A percentile compares a stretch with the other conserved stretches of the same genome.
Evolutionary conservation across 2,329 filamentous ascomycete species (phyloP).

Genomic region (Aspergillus cejpii): DNA sequence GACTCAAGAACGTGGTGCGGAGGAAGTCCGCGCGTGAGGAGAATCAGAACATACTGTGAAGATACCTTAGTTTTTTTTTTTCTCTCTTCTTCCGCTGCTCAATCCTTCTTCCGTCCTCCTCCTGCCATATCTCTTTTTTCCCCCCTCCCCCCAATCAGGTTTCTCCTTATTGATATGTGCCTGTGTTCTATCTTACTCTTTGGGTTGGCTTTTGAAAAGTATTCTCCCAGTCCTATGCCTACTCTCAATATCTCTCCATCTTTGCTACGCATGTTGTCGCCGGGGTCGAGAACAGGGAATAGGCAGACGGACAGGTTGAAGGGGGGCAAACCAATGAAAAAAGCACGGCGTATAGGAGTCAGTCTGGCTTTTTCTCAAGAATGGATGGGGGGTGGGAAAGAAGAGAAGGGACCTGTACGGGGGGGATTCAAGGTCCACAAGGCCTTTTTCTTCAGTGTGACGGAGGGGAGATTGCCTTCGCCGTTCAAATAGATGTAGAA

Average conservation of each 20-base stretch:
- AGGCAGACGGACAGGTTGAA: slow-evolving; percentile 1
- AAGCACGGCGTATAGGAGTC: slow-evolving; percentile 33
- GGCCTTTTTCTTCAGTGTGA: slow-evolving; percentile 1
- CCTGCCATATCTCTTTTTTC: slow-evolving; percentile 3
- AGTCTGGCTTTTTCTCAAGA: slow-evolving; percentile 25
- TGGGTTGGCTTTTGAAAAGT: slow-evolving; percentile 14
- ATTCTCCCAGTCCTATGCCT: slow-evolving; percentile 5
- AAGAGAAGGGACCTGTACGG: slow-evolving; percentile 7
- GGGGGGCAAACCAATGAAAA: slow-evolving; percentile 4
- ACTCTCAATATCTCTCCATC: slow-evolving; percentile 9
- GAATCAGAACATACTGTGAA: slow-evolving; percentile 12
- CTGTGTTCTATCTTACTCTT: slow-evolving; percentile 8
- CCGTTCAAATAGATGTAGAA: slow-evolving; percentile 12
- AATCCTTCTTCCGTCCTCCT: slow-evolving; percentile 9
- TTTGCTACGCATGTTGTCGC: slow-evolving; percentile 5
- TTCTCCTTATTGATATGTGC: slow-evolving; percentile 14
- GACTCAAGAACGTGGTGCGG: slow-evolving; percentile 32
- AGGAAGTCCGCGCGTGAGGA: slow-evolving; percentile 36
- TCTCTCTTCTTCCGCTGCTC: slow-evolving; percentile 11
- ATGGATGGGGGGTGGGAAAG: slow-evolving; percentile 3
- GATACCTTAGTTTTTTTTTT: slow-evolving; percentile 22
- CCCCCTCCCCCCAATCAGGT: background rate
- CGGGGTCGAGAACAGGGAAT: background rate
- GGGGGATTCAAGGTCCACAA: slow-evolving; percentile 6
- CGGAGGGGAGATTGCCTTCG: slow-evolving; percentile 1